A percentile compares a stretch with the other conserved stretches of the same genome.
phyloP scores from a whole-genome alignment of 2,329 filamentous ascomycete species.

The Fusarium globosum region DNA sequence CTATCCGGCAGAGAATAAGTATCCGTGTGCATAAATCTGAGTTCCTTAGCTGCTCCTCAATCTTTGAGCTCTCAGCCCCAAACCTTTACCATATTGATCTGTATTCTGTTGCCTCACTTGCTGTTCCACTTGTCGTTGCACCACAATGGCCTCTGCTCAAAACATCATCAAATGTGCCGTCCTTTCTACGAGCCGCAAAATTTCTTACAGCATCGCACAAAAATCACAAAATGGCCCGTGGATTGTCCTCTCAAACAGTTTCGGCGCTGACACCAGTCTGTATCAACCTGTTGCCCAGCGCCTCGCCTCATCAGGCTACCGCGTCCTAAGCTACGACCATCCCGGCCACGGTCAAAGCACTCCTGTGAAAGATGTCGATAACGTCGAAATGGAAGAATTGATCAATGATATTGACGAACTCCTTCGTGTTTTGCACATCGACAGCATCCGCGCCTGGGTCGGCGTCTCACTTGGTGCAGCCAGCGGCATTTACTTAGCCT shows the following conservation, averaged over 20 bases:
- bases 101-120: neutral
- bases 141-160: neutral
- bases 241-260: constrained; percentile 1
- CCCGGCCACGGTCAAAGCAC: neutral
- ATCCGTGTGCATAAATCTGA: neutral
- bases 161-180: neutral
- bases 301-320: neutral
- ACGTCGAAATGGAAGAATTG: neutral
- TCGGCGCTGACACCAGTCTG: neutral
- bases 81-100: neutral
- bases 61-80: neutral
- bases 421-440: neutral
- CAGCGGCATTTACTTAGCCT: neutral
- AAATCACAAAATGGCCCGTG: neutral
- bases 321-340: constrained; percentile 9
- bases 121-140: too few species aligned
- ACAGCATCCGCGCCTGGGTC: neutral
- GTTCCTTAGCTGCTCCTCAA: too few species aligned
- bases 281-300: neutral
- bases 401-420: neutral
- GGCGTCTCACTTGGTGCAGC: constrained; percentile 11
- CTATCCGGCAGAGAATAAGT: neutral
- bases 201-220: neutral
- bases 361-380: neutral
- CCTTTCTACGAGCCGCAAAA: neutral